A percentile compares a stretch with the other conserved stretches of the same genome.
Evolutionary conservation across 2,329 filamentous ascomycete species (phyloP).

Genomic region (Metarhizium brunneum): DNA sequence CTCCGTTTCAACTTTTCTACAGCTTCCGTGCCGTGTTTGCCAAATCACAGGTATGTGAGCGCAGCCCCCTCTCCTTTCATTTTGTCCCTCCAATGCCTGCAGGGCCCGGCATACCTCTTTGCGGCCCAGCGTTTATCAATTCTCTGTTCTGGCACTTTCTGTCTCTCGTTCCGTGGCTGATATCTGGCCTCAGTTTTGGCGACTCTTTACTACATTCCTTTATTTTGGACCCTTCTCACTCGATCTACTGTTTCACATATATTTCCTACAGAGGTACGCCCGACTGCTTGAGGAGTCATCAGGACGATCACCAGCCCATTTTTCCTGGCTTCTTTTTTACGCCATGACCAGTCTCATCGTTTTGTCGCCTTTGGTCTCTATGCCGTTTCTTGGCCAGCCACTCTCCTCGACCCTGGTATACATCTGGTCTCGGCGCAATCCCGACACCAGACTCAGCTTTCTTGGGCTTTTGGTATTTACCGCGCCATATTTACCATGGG

Average conservation of each 20-base stretch:
- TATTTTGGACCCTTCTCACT: constrained; percentile 94
- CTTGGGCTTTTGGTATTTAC: constrained; percentile 84
- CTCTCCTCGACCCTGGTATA: constrained; percentile 91
- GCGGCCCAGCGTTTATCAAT: background rate
- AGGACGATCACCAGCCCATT: constrained; percentile 84
- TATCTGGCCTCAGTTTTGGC: constrained; percentile 68
- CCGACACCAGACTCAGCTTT: constrained; percentile 82
- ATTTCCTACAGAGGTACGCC: constrained; percentile 95
- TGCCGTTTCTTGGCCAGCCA: constrained; percentile 90
- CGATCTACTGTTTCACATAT: constrained; percentile 94
- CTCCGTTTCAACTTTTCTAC: constrained; percentile 94
- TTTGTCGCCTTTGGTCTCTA: constrained; percentile 77
- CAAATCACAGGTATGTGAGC: constrained; percentile 71
- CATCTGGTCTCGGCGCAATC: constrained; percentile 94
- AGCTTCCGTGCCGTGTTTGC: constrained; percentile 86
- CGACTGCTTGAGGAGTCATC: constrained; percentile 90
- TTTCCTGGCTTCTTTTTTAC: constrained; percentile 89
- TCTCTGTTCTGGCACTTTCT: background rate
- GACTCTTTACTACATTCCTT: constrained; percentile 88
- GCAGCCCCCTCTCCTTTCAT: background rate
- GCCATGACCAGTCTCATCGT: constrained; percentile 69
- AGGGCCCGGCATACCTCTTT: too few species aligned
- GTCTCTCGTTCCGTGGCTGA: constrained; percentile 7
- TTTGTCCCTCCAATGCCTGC: background rate
- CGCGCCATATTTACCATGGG: constrained; percentile 92